These are phyloP conservation scores for Epichloe hybrida DNA, from an alignment of 2,329 filamentous ascomycete species.

Conservation along the genomic window DNA sequence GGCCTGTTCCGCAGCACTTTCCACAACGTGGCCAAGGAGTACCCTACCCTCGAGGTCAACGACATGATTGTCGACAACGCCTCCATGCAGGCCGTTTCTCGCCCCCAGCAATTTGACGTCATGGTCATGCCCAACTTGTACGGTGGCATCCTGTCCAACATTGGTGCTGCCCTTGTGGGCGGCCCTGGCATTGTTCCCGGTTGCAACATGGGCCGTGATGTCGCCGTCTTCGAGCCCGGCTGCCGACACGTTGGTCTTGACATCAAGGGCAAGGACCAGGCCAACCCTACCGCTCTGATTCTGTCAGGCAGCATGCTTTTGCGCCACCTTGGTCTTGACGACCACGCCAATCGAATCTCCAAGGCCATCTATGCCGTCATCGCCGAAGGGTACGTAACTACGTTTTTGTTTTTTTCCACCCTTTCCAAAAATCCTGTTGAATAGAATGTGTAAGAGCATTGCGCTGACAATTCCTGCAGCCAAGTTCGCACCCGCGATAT, in stretches of 20 bases:
- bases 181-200: conserved; percentile 94
- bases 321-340: conserved; percentile 90
- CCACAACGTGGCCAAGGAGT: conserved; percentile 85
- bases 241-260: conserved; percentile 98
- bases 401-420: background rate
- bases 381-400: conserved; percentile 62
- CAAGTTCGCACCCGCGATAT: conserved; percentile 87
- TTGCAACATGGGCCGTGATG: conserved; percentile 98
- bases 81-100: conserved; percentile 95
- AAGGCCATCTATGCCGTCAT: conserved; percentile 70
- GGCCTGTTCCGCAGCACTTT: conserved; percentile 98
- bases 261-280: conserved; percentile 99
- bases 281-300: conserved; percentile 92
- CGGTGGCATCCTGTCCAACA: conserved; percentile 97
- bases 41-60: conserved; percentile 87
- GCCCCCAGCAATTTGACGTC: conserved; percentile 96
- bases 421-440: background rate
- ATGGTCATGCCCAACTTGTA: conserved; percentile 99
- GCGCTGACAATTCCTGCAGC: conserved; percentile 39
- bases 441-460: background rate
- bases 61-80: conserved; percentile 99
- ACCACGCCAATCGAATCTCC: conserved; percentile 96
- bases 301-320: conserved; percentile 95
- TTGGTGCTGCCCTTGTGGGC: conserved; percentile 91
- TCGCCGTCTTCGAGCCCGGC: conserved; percentile 96